phyloP scores from a whole-genome alignment of 2,329 filamentous ascomycete species.

The Dactylellina leptospora region DNA sequence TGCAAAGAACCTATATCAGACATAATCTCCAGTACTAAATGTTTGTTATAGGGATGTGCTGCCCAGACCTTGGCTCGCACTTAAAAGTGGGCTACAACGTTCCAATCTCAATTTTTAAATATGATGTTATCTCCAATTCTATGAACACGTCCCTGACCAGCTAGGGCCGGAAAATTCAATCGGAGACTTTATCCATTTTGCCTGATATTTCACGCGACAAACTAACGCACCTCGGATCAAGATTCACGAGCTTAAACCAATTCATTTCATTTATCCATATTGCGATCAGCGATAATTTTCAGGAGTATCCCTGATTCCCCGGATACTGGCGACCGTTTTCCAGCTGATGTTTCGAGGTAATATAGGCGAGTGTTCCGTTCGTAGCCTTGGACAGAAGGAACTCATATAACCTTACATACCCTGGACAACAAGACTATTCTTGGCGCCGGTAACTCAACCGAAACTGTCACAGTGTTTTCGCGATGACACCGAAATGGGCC shows the following conservation, averaged over 20 bases:
- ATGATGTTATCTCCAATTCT: not conserved
- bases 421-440: too few relatives aligned
- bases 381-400: conserved; percentile 11
- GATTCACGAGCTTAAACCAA: conserved; percentile 11
- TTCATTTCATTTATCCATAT: conserved; percentile 26
- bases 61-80: conserved; percentile 6
- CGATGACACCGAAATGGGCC: too few relatives aligned
- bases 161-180: conserved; percentile 24
- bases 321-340: conserved; percentile 49
- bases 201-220: conserved; percentile 31
- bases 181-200: conserved; percentile 49
- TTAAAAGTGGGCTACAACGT: too few relatives aligned
- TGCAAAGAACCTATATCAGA: not conserved
- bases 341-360: conserved; percentile 3
- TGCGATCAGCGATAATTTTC: conserved; percentile 1
- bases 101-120: not conserved
- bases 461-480: too few relatives aligned
- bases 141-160: too few relatives aligned
- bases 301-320: conserved; percentile 43
- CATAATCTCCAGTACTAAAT: not conserved
- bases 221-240: conserved; percentile 8
- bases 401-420: too few relatives aligned
- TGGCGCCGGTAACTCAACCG: too few relatives aligned
- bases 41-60: not conserved
- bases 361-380: conserved; percentile 31